Conservation (phyloP, 139 green algal species). For the Micractinium conductrix region DNA sequence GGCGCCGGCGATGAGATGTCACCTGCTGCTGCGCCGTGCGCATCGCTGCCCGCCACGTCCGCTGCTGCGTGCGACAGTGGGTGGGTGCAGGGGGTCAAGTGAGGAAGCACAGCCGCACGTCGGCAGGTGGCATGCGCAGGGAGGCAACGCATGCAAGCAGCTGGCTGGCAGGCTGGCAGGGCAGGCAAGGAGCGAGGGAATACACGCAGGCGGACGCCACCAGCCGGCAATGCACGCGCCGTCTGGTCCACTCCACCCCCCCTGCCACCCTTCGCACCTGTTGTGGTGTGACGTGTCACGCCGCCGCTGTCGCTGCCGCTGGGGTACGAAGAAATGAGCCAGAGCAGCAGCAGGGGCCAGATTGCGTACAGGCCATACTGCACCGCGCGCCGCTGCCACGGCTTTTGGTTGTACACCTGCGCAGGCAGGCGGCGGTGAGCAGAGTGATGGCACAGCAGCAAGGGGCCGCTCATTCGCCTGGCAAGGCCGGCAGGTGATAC, state of each 20-base stretch:
- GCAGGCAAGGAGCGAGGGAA: too few relatives aligned
- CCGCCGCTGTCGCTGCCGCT: neutral
- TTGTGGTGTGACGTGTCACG: neutral
- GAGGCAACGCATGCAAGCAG: neutral
- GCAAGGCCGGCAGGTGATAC: neutral
- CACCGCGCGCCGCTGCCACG: neutral
- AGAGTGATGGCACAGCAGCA: neutral
- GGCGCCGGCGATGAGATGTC: too few relatives aligned
- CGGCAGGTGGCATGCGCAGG: neutral
- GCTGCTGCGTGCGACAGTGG: too few relatives aligned
- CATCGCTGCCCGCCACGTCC: too few relatives aligned
- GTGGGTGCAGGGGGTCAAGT: too few relatives aligned
- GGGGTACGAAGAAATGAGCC: slow-evolving; percentile 21
- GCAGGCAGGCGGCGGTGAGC: neutral
- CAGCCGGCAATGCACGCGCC: too few relatives aligned
- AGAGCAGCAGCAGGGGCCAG: slow-evolving; percentile 27
- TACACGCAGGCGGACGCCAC: too few relatives aligned
- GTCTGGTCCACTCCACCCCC: too few relatives aligned
- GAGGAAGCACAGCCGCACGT: neutral
- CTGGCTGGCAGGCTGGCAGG: too few relatives aligned
- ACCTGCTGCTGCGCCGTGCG: too few relatives aligned
- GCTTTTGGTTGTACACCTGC: slow-evolving; percentile 15
- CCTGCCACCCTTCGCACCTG: too few relatives aligned
- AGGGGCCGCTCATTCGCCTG: neutral
- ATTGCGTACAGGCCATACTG: slow-evolving; percentile 24